These are phyloP conservation scores for Diutina neorugosa DNA, from an alignment of 1,139 yeast genomes.

Conservation along the genomic window DNA sequence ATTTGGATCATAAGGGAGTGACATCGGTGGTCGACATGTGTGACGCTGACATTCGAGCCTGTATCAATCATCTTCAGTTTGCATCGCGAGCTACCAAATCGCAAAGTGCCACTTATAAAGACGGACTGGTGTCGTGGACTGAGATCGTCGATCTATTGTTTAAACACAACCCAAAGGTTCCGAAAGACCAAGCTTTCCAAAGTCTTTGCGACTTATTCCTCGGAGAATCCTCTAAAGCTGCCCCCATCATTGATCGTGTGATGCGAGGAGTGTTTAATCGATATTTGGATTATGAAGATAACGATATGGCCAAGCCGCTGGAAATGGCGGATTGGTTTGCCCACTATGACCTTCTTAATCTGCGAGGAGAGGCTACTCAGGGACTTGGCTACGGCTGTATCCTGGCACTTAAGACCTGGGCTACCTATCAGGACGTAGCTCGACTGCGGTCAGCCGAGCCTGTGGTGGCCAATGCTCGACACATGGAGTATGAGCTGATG, in stretches of 20 bases:
- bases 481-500: conserved; percentile 30
- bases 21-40: conserved; percentile 54
- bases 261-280: conserved; percentile 62
- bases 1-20: conserved; percentile 22
- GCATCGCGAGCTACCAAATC: conserved; percentile 17
- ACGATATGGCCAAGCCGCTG: conserved; percentile 48
- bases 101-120: conserved; percentile 25
- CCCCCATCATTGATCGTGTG: conserved; percentile 48
- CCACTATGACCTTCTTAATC: conserved; percentile 46
- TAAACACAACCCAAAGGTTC: conserved; percentile 33
- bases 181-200: conserved; percentile 36
- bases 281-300: conserved; percentile 55
- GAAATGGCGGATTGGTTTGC: conserved; percentile 66
- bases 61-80: conserved; percentile 77
- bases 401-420: conserved; percentile 53
- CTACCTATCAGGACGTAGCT: conserved; percentile 43
- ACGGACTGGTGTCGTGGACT: conserved; percentile 50
- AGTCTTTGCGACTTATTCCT: conserved; percentile 22
- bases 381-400: conserved; percentile 40
- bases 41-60: conserved; percentile 79
- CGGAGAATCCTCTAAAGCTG: conserved; percentile 28
- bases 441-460: conserved; percentile 16
- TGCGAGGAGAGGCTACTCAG: conserved; percentile 6
- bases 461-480: conserved; percentile 25
- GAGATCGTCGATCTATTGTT: conserved; percentile 42